Evolutionary conservation across 2,329 filamentous ascomycete genomes (phyloP).

Genomic region (Fusarium hainanense): DNA sequence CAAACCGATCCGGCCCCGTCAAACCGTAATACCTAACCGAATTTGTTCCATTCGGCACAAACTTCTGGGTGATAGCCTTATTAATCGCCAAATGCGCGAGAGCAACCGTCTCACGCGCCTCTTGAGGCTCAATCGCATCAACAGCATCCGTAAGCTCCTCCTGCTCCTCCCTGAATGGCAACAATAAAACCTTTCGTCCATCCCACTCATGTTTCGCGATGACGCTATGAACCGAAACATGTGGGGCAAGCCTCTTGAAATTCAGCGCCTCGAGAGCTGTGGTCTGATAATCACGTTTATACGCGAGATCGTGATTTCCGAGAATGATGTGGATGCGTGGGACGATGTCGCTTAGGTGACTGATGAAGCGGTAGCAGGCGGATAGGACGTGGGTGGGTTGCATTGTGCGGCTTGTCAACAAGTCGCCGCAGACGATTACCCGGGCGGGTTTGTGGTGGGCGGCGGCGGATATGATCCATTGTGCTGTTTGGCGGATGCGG

Average conservation of each 20-base stretch:
- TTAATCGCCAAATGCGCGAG: conserved; percentile 43
- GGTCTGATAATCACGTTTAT: conserved; percentile 41
- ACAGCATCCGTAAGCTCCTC: conserved; percentile 28
- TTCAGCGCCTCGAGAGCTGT: conserved; percentile 37
- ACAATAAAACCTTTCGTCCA: conserved; percentile 29
- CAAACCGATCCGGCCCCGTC: conserved; percentile 31
- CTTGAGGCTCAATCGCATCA: conserved; percentile 1
- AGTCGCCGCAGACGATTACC: conserved; percentile 36
- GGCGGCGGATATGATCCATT: conserved; percentile 38
- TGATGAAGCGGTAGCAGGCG: conserved; percentile 36
- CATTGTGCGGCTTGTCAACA: conserved; percentile 37
- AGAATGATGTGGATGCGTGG: conserved; percentile 37
- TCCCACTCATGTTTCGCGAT: conserved; percentile 34
- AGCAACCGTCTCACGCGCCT: conserved; percentile 35
- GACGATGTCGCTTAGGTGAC: conserved; percentile 24
- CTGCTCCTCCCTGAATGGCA: conserved; percentile 42
- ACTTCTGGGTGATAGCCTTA: conserved; percentile 36
- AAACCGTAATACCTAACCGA: conserved; percentile 27
- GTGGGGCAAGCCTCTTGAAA: conserved; percentile 27
- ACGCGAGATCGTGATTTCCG: conserved; percentile 43
- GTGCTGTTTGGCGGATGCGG: conserved; percentile 27
- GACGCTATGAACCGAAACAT: conserved; percentile 29
- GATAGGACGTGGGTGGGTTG: conserved; percentile 35
- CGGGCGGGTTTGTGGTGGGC: conserved; percentile 20
- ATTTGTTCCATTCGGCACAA: neutral